Base-by-base conservation (phyloP, 352 stramenopile genomes). In the Pythium aristosporum region DNA sequence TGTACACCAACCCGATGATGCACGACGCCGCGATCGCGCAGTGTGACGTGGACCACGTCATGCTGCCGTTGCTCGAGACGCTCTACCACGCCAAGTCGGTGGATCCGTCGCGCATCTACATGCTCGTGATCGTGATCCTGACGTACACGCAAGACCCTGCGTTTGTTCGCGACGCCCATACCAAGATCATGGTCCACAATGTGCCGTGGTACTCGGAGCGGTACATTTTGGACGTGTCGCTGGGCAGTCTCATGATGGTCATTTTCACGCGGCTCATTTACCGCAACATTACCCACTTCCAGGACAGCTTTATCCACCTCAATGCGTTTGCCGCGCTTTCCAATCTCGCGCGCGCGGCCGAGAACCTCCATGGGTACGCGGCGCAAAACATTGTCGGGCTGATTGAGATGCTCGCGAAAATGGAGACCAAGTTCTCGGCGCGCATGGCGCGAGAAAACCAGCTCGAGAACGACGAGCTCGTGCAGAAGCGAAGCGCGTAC, bases 201-300 rank as follows among this genome's bases (percentile, higher is more conserved):
- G 79, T 92, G 16, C 68, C 79, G 28, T 94, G 85, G 85, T 94
- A 91, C 57, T 74, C 82, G 28, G 83, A 94, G 52, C 77, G 84
- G 9, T 91, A 89, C 72, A 88, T 94, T 54, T 53, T 88, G 32
- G 83, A 92, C 52, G 67, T 91, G 11, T 92, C 83, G 20, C 48
- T 91, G 41, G 85, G 82, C 20, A 92, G 82, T 32, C 63, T 92
- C 8, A 81, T 91, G 68, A 80, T 92, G 68, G 71, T 94, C 32
- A 82, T 94, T 51, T 87, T 94, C 54, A 85, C 79, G 42, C 82
- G 85, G 3, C 60, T 92, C 18, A 80, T 92, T 32, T 81, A 85
- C 54, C 80, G 77, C 47, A 94, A 94, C 69, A 89, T 94, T 49
- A 88, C 80, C 13, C 75, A 88, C 46, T 89, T 90, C 52, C 83